Percentiles rank a stretch among this genome's conserved stretches.
These are phyloP conservation scores for Atkinsonella hypoxylon DNA, from an alignment of 2,329 filamentous ascomycete genomes.

Conservation along the genomic window DNA sequence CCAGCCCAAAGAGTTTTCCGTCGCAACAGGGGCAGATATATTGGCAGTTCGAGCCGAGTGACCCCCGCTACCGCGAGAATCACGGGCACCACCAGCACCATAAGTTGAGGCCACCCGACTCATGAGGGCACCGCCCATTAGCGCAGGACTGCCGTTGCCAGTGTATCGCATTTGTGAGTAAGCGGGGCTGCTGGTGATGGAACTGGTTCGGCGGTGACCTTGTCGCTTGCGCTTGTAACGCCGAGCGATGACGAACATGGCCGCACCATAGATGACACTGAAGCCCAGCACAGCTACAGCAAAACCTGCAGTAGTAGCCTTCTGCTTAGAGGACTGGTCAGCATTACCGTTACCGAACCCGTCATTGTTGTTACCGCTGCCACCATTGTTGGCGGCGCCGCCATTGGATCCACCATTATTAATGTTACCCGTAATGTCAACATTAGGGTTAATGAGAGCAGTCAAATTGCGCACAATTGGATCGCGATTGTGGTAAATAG, in stretches of 20 bases:
- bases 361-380: conserved; percentile 27
- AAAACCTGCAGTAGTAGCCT: conserved; percentile 55
- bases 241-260: conserved; percentile 87
- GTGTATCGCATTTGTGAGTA: conserved; percentile 42
- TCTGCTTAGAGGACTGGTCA: conserved; percentile 45
- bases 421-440: conserved; percentile 29
- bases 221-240: conserved; percentile 81
- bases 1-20: conserved; percentile 93
- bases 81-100: conserved; percentile 34
- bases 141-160: conserved; percentile 38
- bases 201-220: conserved; percentile 65
- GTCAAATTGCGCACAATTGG: conserved; percentile 61
- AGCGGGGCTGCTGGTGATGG: conserved; percentile 40
- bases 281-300: conserved; percentile 66
- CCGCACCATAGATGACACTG: conserved; percentile 78
- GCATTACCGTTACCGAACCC: conserved; percentile 30
- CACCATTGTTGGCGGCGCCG: conserved; percentile 15
- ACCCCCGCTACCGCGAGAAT: conserved; percentile 56
- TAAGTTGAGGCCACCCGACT: conserved; percentile 45
- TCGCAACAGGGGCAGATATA: conserved; percentile 83
- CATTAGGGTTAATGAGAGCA: conserved; percentile 69
- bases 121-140: conserved; percentile 59
- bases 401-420: conserved; percentile 28
- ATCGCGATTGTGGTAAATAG: conserved; percentile 60
- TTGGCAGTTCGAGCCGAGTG: conserved; percentile 44